Evolutionary conservation across 116 monocot species (phyloP).

Genomic region (Phalaenopsis hybrid): DNA sequence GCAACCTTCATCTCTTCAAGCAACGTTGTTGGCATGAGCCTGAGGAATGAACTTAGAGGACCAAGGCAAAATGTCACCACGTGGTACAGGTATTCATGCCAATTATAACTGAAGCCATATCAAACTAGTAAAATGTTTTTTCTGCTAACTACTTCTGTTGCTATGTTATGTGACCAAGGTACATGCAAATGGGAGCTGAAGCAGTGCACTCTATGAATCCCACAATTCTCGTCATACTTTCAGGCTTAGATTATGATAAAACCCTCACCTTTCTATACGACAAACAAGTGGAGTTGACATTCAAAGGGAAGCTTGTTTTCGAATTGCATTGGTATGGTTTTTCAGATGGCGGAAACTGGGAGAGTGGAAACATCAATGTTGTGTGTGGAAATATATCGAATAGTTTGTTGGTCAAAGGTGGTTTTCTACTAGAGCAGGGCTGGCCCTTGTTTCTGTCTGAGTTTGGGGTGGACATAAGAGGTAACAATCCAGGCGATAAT

Average conservation of each 20-base stretch:
- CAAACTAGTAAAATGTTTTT: neutral
- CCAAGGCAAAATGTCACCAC: conserved; percentile 26
- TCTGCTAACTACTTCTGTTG: neutral
- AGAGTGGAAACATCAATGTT: conserved; percentile 19
- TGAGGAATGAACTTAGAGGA: conserved; percentile 59
- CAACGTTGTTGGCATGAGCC: conserved; percentile 54
- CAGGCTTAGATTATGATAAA: conserved; percentile 40
- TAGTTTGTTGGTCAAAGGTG: conserved; percentile 15
- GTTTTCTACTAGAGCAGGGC: conserved; percentile 35
- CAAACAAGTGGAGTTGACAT: conserved; percentile 14
- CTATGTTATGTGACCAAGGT: conserved; percentile 10
- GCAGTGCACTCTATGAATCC: conserved; percentile 46
- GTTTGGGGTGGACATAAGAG: conserved; percentile 35
- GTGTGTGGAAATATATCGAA: conserved; percentile 21
- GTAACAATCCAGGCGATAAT: conserved; percentile 25
- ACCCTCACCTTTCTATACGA: conserved; percentile 32
- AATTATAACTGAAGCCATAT: neutral
- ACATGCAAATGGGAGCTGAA: conserved; percentile 51
- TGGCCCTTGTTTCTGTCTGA: conserved; percentile 45
- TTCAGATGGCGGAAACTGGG: conserved; percentile 27
- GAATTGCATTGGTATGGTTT: conserved; percentile 60
- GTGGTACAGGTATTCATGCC: conserved; percentile 38
- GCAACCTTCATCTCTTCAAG: conserved; percentile 20
- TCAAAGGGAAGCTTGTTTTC: conserved; percentile 26
- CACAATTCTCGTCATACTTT: conserved; percentile 38